Evolutionary conservation across 768 basidiomycete species (phyloP).

Genomic region (Fomitopsis serialis): DNA sequence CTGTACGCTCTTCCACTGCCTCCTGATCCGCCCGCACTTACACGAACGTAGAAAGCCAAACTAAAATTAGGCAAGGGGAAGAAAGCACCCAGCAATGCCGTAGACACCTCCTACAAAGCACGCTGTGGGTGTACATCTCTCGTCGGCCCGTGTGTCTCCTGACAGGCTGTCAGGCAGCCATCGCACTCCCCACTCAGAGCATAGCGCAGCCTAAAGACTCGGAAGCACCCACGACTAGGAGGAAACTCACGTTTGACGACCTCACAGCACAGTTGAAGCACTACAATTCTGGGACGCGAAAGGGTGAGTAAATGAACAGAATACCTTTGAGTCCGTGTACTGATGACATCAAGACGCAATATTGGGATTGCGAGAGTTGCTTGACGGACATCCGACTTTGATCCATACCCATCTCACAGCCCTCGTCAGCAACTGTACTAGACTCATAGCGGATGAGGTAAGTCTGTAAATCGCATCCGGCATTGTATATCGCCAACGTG

Average conservation of each 20-base stretch:
- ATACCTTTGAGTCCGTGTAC: not conserved
- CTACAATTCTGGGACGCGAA: conserved; percentile 71
- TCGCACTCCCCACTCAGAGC: conserved; percentile 83
- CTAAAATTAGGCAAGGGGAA: conserved; percentile 97
- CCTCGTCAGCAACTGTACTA: conserved; percentile 57
- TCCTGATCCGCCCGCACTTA: not conserved
- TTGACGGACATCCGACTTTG: conserved; percentile 55
- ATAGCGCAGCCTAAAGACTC: conserved; percentile 54
- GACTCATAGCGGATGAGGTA: conserved; percentile 81
- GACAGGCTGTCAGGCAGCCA: conserved; percentile 45
- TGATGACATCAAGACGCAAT: conserved; percentile 53
- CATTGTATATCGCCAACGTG: conserved; percentile 5
- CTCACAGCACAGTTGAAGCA: conserved; percentile 78
- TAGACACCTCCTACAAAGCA: conserved; percentile 95
- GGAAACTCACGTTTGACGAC: conserved; percentile 72
- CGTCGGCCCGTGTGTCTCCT: not conserved
- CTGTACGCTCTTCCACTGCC: conserved; percentile 34
- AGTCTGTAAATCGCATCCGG: conserved; percentile 14
- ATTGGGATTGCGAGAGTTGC: conserved; percentile 63
- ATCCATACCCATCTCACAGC: conserved; percentile 46
- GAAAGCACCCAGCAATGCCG: conserved; percentile 70
- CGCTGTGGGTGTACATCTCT: conserved; percentile 57
- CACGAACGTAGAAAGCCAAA: conserved; percentile 74
- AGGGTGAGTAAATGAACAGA: conserved; percentile 40
- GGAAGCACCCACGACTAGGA: conserved; percentile 63